phyloP scores from a whole-genome alignment of 2,329 filamentous ascomycete species.

The Phaeomoniella chlamydospora region DNA sequence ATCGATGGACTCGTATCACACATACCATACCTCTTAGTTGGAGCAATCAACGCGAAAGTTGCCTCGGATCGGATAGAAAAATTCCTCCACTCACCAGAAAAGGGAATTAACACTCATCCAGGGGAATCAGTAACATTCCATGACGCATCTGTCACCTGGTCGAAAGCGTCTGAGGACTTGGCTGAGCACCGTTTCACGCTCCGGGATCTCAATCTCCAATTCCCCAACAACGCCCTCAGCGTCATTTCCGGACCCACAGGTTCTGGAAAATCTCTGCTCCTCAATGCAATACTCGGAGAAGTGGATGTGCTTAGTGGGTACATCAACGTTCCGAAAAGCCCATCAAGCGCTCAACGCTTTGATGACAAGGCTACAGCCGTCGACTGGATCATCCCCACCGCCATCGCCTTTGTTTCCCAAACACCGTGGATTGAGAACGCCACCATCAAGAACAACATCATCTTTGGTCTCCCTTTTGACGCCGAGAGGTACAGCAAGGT shows the following conservation, averaged over 20 bases:
- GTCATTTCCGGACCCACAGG: constrained; percentile 67
- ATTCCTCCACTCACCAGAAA: constrained; percentile 55
- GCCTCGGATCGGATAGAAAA: constrained; percentile 57
- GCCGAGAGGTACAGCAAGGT: constrained; percentile 57
- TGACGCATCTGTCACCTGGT: constrained; percentile 59
- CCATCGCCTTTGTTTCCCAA: constrained; percentile 63
- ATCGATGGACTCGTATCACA: constrained; percentile 57
- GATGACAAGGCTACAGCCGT: constrained; percentile 44
- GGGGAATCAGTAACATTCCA: constrained; percentile 50
- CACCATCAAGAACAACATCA: constrained; percentile 62
- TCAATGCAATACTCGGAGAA: constrained; percentile 62
- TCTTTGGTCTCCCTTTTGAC: constrained; percentile 60
- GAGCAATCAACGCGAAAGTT: constrained; percentile 57
- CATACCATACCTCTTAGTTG: constrained; percentile 58
- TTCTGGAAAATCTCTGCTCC: constrained; percentile 60
- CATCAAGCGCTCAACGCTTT: constrained; percentile 38
- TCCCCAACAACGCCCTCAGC: constrained; percentile 57
- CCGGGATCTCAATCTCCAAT: constrained; percentile 48
- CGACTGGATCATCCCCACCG: constrained; percentile 55
- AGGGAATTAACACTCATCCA: constrained; percentile 37
- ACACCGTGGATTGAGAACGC: constrained; percentile 80
- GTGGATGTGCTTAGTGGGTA: constrained; percentile 52
- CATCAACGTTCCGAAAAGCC: constrained; percentile 36
- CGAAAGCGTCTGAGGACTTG: constrained; percentile 43
- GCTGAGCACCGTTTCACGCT: constrained; percentile 50